Percentiles rank a stretch among this genome's conserved stretches.
Conservation (phyloP, 257 asterid genomes). For the Nicotiana paniculata region DNA sequence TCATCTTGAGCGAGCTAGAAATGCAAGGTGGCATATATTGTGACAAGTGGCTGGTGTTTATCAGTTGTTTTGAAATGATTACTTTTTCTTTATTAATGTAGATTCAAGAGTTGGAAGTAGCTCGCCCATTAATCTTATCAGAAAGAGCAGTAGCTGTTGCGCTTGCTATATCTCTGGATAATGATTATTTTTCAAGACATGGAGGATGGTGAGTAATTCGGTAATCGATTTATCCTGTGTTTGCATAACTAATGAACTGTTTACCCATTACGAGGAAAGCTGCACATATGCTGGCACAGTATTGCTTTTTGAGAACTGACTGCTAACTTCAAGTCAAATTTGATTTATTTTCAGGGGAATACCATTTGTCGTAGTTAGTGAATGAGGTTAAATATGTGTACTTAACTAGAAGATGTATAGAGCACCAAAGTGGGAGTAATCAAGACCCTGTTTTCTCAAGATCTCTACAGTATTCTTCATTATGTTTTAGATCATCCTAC, state of each 20-base stretch:
- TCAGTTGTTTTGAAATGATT: constrained; percentile 2
- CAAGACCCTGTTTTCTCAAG: neutral
- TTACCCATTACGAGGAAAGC: neutral
- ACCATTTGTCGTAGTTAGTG: constrained; percentile 23
- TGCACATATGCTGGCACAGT: neutral
- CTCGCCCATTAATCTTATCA: constrained; percentile 64
- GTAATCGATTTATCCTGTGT: neutral
- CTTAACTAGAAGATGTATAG: neutral
- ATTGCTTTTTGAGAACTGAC: neutral
- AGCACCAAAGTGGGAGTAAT: neutral
- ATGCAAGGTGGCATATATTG: neutral
- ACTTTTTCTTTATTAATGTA: constrained; percentile 20
- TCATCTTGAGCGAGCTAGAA: neutral
- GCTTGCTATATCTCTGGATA: constrained; percentile 83
- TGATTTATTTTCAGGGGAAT: constrained; percentile 23
- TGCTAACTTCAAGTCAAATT: neutral
- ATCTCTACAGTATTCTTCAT: neutral
- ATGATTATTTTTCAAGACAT: constrained; percentile 88
- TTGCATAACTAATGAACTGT: neutral
- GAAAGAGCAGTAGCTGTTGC: constrained; percentile 93
- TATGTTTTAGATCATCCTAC: neutral
- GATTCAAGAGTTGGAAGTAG: constrained; percentile 67
- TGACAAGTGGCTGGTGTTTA: neutral
- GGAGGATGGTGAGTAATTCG: constrained; percentile 77
- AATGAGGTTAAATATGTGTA: constrained; percentile 11